Conservation (phyloP, 192 early-diverging fungal genomes). For the Umbelopsis isabellina region DNA sequence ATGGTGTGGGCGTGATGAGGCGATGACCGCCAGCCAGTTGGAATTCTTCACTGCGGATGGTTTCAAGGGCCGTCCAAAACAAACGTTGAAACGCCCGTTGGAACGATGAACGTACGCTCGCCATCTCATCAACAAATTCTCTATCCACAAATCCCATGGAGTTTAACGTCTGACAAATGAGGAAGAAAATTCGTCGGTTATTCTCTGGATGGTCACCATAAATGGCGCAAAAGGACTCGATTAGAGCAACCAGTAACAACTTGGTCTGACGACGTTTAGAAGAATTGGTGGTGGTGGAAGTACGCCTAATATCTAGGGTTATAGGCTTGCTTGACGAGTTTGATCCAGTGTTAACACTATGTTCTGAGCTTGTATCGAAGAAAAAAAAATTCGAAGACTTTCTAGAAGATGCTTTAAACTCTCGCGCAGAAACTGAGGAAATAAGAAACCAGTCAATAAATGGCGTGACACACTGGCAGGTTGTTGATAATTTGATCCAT, state of each 20-base stretch:
- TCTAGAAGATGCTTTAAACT: conserved; percentile 17
- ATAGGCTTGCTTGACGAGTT: not conserved
- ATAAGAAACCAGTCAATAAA: no score
- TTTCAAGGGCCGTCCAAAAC: conserved; percentile 77
- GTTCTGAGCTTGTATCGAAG: not conserved
- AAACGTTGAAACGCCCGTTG: conserved; percentile 85
- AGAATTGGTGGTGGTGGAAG: not conserved
- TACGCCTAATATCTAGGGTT: not conserved
- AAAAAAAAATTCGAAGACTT: conserved; percentile 16
- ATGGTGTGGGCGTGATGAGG: conserved; percentile 9
- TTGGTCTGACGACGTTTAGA: conserved; percentile 63
- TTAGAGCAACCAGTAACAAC: conserved; percentile 82
- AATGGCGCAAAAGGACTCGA: conserved; percentile 89
- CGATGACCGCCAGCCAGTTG: not conserved
- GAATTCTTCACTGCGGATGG: conserved; percentile 55
- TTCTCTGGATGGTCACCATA: conserved; percentile 87
- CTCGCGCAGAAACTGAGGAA: not conserved
- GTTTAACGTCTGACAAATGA: conserved; percentile 85
- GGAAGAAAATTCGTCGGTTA: conserved; percentile 84
- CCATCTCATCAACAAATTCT: conserved; percentile 73
- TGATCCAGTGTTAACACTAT: not conserved
- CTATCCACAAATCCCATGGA: conserved; percentile 83
- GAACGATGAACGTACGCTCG: conserved; percentile 79
- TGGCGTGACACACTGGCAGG: no score
- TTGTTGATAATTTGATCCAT: not conserved